Evolutionary conservation across 2,329 filamentous ascomycete species (phyloP).

Genomic region (Cordyceps sp.): DNA sequence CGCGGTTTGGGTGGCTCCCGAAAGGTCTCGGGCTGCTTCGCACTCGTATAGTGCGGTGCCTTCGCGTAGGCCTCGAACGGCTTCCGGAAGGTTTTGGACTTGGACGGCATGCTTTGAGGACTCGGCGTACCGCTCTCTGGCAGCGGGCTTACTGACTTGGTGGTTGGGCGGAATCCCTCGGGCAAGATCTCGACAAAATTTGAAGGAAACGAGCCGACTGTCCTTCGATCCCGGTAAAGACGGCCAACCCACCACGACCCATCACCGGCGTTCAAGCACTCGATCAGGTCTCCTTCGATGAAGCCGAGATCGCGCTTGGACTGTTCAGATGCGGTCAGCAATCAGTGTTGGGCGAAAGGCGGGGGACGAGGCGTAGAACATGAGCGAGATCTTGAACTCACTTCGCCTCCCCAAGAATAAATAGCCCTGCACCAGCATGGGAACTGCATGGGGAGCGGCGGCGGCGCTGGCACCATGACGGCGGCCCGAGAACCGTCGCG

Average conservation of each 20-base stretch:
- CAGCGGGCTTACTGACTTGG: slow-evolving; percentile 43
- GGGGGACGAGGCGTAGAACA: neutral
- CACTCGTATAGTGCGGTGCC: slow-evolving; percentile 48
- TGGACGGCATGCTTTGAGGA: slow-evolving; percentile 36
- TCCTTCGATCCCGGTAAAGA: slow-evolving; percentile 73
- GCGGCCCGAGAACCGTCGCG: neutral
- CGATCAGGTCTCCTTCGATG: slow-evolving; percentile 92
- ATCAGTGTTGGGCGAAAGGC: neutral
- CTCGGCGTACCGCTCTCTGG: slow-evolving; percentile 36
- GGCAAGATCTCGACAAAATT: slow-evolving; percentile 92
- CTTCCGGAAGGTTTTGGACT: slow-evolving; percentile 47
- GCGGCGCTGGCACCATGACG: slow-evolving; percentile 37
- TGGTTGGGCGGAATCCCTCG: slow-evolving; percentile 65
- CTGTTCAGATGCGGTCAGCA: slow-evolving; percentile 21
- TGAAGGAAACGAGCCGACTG: slow-evolving; percentile 85
- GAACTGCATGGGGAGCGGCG: slow-evolving; percentile 56
- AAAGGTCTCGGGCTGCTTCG: slow-evolving; percentile 42
- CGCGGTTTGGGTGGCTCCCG: slow-evolving; percentile 21
- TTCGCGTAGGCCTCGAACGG: slow-evolving; percentile 52
- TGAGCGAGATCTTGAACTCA: slow-evolving; percentile 10
- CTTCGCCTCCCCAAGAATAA: slow-evolving; percentile 88
- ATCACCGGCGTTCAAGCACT: slow-evolving; percentile 94
- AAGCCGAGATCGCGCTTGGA: slow-evolving; percentile 91
- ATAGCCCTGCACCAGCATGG: slow-evolving; percentile 85
- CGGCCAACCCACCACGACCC: slow-evolving; percentile 98